Evolutionary conservation across 768 basidiomycete genomes (phyloP).

Genomic region (Pleurotus cornucopiae): DNA sequence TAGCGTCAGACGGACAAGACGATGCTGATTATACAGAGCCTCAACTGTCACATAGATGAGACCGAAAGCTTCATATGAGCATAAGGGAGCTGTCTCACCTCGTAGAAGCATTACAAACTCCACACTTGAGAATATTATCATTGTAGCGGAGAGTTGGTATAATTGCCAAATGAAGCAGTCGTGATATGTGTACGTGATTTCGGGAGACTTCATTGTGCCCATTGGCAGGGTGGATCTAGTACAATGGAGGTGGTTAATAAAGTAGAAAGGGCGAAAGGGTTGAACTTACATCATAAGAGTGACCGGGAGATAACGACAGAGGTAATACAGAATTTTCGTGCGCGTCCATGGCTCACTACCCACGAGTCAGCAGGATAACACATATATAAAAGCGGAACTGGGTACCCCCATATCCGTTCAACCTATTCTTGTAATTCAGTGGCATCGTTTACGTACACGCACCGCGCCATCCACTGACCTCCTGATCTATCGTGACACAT

Average conservation of each 20-base stretch:
- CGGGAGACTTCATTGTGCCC: constrained; percentile 28
- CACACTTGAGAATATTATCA: constrained; percentile 24
- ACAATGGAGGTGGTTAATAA: neutral
- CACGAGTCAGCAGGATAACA: neutral
- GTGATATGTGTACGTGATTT: constrained; percentile 29
- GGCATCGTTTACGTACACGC: neutral
- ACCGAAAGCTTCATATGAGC: neutral
- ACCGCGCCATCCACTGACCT: neutral
- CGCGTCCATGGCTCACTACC: neutral
- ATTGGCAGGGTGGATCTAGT: constrained; percentile 30
- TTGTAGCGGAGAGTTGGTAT: constrained; percentile 30
- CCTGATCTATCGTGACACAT: constrained; percentile 8
- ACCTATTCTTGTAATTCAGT: neutral
- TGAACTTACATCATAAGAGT: neutral
- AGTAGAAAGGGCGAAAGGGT: neutral
- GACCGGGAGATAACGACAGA: neutral
- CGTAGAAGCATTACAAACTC: constrained; percentile 38
- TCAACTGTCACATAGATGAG: constrained; percentile 21
- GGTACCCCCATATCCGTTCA: neutral
- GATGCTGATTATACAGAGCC: constrained; percentile 35
- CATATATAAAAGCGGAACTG: neutral
- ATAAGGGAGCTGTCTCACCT: constrained; percentile 18
- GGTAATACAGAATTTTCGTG: neutral
- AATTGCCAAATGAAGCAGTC: constrained; percentile 41
- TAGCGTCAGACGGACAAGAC: constrained; percentile 20